Percentiles rank a stretch among this genome's conserved stretches.
Conservation (phyloP, 768 basidiomycete genomes). For the Xerocomellus dryophilus region DNA sequence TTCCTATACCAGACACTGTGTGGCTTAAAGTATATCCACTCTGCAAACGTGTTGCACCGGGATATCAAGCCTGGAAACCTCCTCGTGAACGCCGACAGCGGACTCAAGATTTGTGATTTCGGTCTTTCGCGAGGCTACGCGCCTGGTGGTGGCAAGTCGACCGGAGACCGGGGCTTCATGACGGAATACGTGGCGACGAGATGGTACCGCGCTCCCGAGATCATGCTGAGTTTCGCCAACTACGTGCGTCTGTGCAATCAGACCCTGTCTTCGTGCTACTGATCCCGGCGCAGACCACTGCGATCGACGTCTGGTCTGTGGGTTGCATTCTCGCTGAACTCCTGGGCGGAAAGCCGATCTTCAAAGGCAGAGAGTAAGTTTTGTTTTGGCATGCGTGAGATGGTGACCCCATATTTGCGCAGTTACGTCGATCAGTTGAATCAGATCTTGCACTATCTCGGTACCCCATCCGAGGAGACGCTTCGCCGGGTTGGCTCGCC, state of each 20-base stretch:
- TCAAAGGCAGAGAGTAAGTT: conserved; percentile 93
- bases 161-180: conserved; percentile 93
- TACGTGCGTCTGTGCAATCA: conserved; percentile 54
- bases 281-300: conserved; percentile 58
- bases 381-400: not conserved
- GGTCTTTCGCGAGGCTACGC: conserved; percentile 94
- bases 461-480: conserved; percentile 95
- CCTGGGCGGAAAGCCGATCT: conserved; percentile 90
- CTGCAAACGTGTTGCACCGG: conserved; percentile 94
- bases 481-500: conserved; percentile 95
- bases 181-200: conserved; percentile 99
- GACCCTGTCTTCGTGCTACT: conserved; percentile 7
- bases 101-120: conserved; percentile 98
- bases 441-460: conserved; percentile 97
- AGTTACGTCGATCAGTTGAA: conserved; percentile 99
- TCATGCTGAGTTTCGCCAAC: conserved; percentile 96
- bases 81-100: conserved; percentile 97
- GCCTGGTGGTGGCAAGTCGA: conserved; percentile 71
- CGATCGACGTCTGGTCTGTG: conserved; percentile 95
- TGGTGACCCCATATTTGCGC: conserved; percentile 6
- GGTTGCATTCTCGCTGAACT: conserved; percentile 95
- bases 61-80: conserved; percentile 95
- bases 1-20: conserved; percentile 99
- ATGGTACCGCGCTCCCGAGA: conserved; percentile 98
- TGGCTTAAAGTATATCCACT: conserved; percentile 97